phyloP scores from a whole-genome alignment of 371 early-diverging fungal genomes.

The Mortierella polycephala region DNA sequence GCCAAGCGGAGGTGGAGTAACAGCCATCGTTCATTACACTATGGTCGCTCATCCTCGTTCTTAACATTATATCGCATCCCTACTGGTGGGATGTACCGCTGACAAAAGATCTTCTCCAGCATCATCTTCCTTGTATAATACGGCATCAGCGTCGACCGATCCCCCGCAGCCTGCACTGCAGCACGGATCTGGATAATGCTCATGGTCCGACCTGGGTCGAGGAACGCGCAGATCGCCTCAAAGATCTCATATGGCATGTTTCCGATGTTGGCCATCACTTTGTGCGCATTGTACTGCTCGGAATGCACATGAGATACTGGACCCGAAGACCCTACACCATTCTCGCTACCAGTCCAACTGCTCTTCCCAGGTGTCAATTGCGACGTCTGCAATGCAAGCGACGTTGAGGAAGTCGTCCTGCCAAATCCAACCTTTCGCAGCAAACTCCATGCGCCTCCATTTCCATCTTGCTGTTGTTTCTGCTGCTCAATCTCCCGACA shows the following conservation, averaged over 20 bases:
- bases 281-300: conserved; percentile 31
- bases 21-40: background rate
- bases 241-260: conserved; percentile 53
- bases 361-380: conserved; percentile 2
- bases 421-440: conserved; percentile 16
- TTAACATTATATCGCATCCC: conserved; percentile 33
- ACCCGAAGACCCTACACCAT: background rate
- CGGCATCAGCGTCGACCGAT: conserved; percentile 19
- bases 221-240: conserved; percentile 42
- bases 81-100: conserved; percentile 33
- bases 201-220: conserved; percentile 42
- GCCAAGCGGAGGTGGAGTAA: no score
- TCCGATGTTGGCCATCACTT: conserved; percentile 32
- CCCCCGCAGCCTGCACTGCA: conserved; percentile 19
- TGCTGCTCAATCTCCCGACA: conserved; percentile 5
- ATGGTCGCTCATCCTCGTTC: conserved; percentile 27
- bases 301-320: no score
- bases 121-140: conserved; percentile 25
- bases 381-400: conserved; percentile 8
- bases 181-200: conserved; percentile 39
- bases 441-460: conserved; percentile 24
- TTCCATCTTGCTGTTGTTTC: conserved; percentile 7
- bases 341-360: background rate
- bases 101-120: conserved; percentile 30
- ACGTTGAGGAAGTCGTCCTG: conserved; percentile 12